A percentile compares a stretch with the other conserved stretches of the same genome.
Evolutionary conservation across 495 filamentous ascomycete species (phyloP).

Genomic region (Neurospora tetraspora): DNA sequence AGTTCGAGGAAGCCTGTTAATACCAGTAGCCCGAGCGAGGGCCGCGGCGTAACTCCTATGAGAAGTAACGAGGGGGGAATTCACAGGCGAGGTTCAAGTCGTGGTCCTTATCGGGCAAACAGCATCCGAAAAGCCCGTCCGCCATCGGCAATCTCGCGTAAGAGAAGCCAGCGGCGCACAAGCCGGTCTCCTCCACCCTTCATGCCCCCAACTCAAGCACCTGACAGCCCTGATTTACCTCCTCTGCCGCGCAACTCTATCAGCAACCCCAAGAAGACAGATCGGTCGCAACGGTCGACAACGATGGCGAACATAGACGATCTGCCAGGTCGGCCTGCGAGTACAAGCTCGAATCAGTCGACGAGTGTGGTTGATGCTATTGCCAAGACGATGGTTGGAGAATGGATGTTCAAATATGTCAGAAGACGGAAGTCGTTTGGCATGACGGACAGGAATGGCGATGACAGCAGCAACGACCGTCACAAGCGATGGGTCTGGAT

Average conservation of each 20-base stretch:
- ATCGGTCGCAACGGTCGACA: constrained; percentile 42
- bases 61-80: constrained; percentile 26
- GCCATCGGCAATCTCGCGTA: constrained; percentile 56
- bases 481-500: constrained; percentile 99
- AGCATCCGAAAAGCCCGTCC: constrained; percentile 78
- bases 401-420: constrained; percentile 99
- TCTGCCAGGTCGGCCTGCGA: constrained; percentile 42
- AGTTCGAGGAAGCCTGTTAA: constrained; percentile 73
- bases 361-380: constrained; percentile 94
- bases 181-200: constrained; percentile 58
- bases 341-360: constrained; percentile 48
- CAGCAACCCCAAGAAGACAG: constrained; percentile 43
- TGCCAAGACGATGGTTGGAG: constrained; percentile 95
- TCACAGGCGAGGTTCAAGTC: constrained; percentile 30
- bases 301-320: constrained; percentile 45
- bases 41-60: constrained; percentile 64
- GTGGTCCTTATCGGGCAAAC: constrained; percentile 35
- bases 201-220: constrained; percentile 52
- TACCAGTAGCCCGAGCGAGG: constrained; percentile 59
- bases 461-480: constrained; percentile 54
- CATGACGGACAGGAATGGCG: constrained; percentile 53
- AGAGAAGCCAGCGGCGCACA: constrained; percentile 36
- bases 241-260: constrained; percentile 66
- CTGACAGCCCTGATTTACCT: constrained; percentile 62
- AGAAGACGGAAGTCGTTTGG: constrained; percentile 87